Percentiles rank a stretch among this genome's conserved stretches.
These are phyloP conservation scores for Penicillium longicatenatum DNA, from an alignment of 495 filamentous ascomycete genomes.

Conservation along the genomic window DNA sequence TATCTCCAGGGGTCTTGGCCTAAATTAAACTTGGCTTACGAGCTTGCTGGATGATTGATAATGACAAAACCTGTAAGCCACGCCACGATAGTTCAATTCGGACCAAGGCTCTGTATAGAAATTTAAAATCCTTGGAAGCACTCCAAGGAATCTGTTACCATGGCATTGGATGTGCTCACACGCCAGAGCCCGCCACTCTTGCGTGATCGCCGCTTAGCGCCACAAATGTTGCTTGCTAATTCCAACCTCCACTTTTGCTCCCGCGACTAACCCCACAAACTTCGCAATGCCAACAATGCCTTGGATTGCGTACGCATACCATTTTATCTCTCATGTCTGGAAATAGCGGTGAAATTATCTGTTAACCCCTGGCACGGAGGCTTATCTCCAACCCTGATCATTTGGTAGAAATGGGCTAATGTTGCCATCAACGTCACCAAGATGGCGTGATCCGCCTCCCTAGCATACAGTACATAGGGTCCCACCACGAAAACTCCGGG, in stretches of 20 bases:
- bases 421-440: slow-evolving; percentile 30
- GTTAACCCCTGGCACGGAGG: neutral
- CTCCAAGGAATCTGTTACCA: neutral
- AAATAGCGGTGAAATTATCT: slow-evolving; percentile 23
- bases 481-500: slow-evolving; percentile 4
- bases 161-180: neutral
- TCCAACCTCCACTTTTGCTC: slow-evolving; percentile 21
- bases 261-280: slow-evolving; percentile 1
- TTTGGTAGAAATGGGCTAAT: slow-evolving; percentile 22
- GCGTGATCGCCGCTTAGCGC: slow-evolving; percentile 37
- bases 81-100: slow-evolving; percentile 1
- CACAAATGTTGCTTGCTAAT: slow-evolving; percentile 17
- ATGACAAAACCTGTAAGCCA: neutral
- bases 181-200: slow-evolving; percentile 31
- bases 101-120: neutral
- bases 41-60: neutral
- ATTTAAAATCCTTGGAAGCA: neutral
- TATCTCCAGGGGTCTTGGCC: neutral
- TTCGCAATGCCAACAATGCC: neutral
- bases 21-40: neutral
- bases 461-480: neutral
- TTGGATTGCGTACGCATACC: neutral
- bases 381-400: neutral
- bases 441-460: slow-evolving; percentile 29
- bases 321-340: neutral